Base-by-base conservation (phyloP, 352 stramenopile species). In the Phytophthora quininea region DNA sequence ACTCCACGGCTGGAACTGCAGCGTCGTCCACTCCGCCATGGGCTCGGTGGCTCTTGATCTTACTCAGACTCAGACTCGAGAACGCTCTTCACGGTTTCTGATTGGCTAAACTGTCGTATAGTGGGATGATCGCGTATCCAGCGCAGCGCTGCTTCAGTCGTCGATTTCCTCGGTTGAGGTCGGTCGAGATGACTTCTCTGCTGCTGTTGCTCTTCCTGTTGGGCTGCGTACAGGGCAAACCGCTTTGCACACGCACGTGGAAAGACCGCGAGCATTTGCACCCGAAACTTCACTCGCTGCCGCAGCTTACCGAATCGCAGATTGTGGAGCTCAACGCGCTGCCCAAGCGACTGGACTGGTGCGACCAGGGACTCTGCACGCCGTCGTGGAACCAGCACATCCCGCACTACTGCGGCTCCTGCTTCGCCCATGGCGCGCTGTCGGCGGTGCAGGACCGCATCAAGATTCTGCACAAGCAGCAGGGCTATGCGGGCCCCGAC, bases 311-410 rank as follows among this genome's bases (percentile, higher is more conserved):
- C 4, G 40, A 37, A 4, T 67, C 71, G 8, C 74, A 90, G 52
- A 35, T 57, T 11, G 8, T 76, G 12, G 81, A 88, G 56, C 67
- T 88, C 15, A 54, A 55, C 54, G 61, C 69, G 40, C 76, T 88
- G 56, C 79, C 81, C 19, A 66, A 65, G 57, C 58, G 76, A 15
- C 97, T 98, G 59, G 89, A 92, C 66, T 98, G 95, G 93, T 88
- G 79, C 58, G 77, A 85, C n/a, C 64, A 73, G 33, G 82, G 80
- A 27, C 69, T 74, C 46, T 86, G 77, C 76, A 88, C 79, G 58
- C 56, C 79, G 53, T 88, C 81, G 71, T 90, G 81, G 79, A 90
- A 88, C 67, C 81, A 90, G 73, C 81, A 90, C 65, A 84, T 88
- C 57, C 81, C 81, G 53, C 71, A 81, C 54, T 93, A 90, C 74